Evolutionary conservation across 805 yeast species (phyloP).

Genomic region (Komagataella phaffii): DNA sequence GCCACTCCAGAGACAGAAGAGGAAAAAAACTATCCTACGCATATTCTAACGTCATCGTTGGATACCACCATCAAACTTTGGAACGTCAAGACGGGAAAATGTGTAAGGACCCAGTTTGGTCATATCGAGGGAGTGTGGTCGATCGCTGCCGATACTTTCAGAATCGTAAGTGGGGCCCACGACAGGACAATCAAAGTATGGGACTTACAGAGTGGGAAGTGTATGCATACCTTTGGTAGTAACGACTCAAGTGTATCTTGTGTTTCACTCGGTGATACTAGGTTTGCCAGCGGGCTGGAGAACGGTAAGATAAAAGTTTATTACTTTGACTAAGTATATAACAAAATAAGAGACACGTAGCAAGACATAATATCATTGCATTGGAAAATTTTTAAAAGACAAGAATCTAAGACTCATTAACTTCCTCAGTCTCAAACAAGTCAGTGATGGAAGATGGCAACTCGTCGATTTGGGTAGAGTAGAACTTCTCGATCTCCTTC

Average conservation of each 20-base stretch:
- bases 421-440: conserved; percentile 5
- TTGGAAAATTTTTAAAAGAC: not conserved
- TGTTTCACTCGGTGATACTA: conserved; percentile 80
- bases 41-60: conserved; percentile 72
- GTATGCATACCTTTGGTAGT: conserved; percentile 86
- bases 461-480: conserved; percentile 62
- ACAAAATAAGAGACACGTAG: not conserved
- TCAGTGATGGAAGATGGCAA: conserved; percentile 68
- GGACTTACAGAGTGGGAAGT: conserved; percentile 91
- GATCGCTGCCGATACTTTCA: conserved; percentile 87
- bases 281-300: conserved; percentile 84
- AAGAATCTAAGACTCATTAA: not conserved
- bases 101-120: conserved; percentile 91
- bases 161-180: conserved; percentile 91
- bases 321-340: conserved; percentile 39
- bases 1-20: conserved; percentile 6
- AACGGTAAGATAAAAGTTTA: conserved; percentile 78
- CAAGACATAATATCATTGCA: not conserved
- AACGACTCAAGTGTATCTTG: conserved; percentile 45
- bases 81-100: conserved; percentile 79
- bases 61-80: conserved; percentile 90
- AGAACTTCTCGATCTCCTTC: conserved; percentile 63
- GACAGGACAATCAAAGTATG: conserved; percentile 84
- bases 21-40: conserved; percentile 51
- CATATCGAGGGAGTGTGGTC: conserved; percentile 99